Percentiles rank a stretch among this genome's conserved stretches.
These are phyloP conservation scores for Eimeria sp. DNA, from an alignment of 169 alveolate genomes.

Conservation along the genomic window DNA sequence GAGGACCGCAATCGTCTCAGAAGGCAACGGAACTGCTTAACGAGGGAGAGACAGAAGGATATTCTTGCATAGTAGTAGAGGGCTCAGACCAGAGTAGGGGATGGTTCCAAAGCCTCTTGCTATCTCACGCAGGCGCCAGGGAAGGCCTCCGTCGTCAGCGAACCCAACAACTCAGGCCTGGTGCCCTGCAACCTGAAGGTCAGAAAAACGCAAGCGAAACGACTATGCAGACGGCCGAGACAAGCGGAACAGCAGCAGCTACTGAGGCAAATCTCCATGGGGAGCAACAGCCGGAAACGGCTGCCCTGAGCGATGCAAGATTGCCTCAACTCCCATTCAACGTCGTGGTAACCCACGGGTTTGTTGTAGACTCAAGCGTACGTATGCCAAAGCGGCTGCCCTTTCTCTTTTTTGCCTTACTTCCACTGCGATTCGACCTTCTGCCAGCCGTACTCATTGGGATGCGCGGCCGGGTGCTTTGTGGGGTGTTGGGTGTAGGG, in stretches of 20 bases:
- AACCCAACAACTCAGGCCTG: not conserved
- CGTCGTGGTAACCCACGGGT: constrained; percentile 96
- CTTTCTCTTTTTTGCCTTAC: not conserved
- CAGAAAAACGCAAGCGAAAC: not conserved
- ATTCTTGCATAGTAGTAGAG: constrained; percentile 85
- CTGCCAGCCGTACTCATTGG: not conserved
- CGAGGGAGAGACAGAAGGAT: constrained; percentile 2
- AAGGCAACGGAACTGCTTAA: not conserved
- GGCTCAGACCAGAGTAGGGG: constrained; percentile 94
- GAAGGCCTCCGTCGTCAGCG: constrained; percentile 42
- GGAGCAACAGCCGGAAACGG: not conserved
- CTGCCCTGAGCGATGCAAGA: not conserved
- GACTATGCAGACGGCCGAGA: not conserved
- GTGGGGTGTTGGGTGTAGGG: constrained; percentile 88
- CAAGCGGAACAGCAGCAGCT: not conserved
- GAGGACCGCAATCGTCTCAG: constrained; percentile 8
- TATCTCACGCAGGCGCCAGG: constrained; percentile 83
- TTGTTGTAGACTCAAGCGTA: constrained; percentile 92
- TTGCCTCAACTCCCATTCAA: constrained; percentile 92
- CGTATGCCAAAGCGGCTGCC: not conserved
- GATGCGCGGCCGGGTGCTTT: not conserved
- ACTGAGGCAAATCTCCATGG: not conserved
- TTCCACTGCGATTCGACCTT: not conserved
- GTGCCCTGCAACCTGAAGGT: not conserved
- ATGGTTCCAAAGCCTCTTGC: constrained; percentile 92